phyloP scores from a whole-genome alignment of 352 stramenopile genomes.

The Phytophthora melonis region DNA sequence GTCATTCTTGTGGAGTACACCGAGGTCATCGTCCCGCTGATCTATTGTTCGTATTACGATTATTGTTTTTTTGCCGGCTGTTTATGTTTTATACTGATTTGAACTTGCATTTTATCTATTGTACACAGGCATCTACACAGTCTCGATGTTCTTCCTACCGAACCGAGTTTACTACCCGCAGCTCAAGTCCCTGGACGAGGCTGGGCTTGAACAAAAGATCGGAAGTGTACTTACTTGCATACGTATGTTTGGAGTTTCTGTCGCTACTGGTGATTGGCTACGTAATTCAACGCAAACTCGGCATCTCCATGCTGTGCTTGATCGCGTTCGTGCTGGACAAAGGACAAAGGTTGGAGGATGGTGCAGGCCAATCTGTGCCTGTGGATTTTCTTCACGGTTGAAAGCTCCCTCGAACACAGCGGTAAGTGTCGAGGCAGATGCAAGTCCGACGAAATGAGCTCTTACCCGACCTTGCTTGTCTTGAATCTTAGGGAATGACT shows the following conservation, averaged over 20 bases:
- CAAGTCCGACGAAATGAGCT: too few species aligned
- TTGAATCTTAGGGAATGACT: not conserved
- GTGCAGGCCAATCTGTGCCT: conserved; percentile 28
- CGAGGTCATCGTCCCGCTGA: not conserved
- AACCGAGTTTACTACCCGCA: conserved; percentile 2
- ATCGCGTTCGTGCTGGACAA: conserved; percentile 45
- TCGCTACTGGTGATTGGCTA: conserved; percentile 3
- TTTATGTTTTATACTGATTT: too few species aligned
- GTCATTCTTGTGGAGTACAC: not conserved
- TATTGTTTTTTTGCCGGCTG: too few species aligned
- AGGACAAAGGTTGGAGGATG: conserved; percentile 24
- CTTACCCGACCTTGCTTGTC: not conserved
- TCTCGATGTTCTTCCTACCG: not conserved
- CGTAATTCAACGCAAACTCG: not conserved
- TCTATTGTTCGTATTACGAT: not conserved
- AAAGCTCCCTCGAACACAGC: not conserved
- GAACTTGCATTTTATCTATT: too few species aligned
- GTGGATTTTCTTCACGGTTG: conserved; percentile 16
- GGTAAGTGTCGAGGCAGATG: not conserved
- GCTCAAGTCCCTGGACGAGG: not conserved
- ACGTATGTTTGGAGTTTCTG: conserved; percentile 25
- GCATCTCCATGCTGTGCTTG: conserved; percentile 26
- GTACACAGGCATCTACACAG: not conserved
- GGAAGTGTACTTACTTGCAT: conserved; percentile 25
- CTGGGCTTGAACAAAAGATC: conserved; percentile 7